Base-by-base conservation (phyloP, 805 yeast genomes). In the Kuraishia ogatae region DNA sequence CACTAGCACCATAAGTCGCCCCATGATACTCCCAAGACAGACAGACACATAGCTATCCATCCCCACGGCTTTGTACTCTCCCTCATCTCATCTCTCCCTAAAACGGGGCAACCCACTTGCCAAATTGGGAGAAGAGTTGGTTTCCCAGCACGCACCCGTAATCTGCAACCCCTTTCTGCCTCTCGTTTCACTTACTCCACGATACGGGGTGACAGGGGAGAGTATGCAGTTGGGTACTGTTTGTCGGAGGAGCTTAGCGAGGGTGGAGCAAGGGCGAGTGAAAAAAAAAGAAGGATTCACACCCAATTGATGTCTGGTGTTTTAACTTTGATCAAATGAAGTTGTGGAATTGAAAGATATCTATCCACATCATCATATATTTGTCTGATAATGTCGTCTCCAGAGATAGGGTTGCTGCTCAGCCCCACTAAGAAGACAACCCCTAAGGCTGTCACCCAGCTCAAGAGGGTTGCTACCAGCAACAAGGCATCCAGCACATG, bases 401-500 rank as follows among this genome's bases (percentile, higher is more conserved):
- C 48, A 17, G 56, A 55, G 21, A 49, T 55, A 35, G 57, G 50
- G 17, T 24, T 48, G 22, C 46, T 55, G 48, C 50, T 55, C 22
- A 43, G 19, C 21, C 39, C 55, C 19, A 11, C 23, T 11, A 46
- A 50, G 39, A 51, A 48, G 11, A 21, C 49, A 10, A 53, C 51
- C 7, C 23, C 50, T 3, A 50, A 48, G 21, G 19, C 19, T 20
- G 53, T 50, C 15, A 56, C 55, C 39, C 59, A 56, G 26, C 48
- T 56, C 35, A 54, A 55, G 50, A 54, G 55, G 29, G 59, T 56
- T 22, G 59, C 59, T 13, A 50, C 19, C 20, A 51, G 54, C 26
- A 56, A 54, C 48, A 54, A 54, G 28, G 29, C 50, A 17, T 35
- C 60, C n/a, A 56, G 57, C 28, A 39, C 48, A 2, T 66, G 67